Evolutionary conservation across 805 yeast genomes (phyloP), one percentile per base, ranked within the genome.

Genomic region (Sugiyamaella lignohabitans): DNA sequence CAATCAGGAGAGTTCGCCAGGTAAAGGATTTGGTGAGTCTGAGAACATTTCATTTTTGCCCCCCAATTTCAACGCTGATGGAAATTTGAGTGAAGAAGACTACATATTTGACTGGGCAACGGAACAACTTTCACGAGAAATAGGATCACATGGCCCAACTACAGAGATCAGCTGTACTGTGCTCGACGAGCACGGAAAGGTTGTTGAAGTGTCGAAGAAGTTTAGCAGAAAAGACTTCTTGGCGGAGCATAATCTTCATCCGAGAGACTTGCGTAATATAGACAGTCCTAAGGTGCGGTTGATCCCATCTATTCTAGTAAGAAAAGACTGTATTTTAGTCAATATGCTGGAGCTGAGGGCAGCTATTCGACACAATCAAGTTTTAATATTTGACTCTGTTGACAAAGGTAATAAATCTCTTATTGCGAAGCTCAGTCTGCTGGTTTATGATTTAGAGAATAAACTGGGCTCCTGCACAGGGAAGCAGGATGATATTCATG

Each of bases 231-330:
- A 74, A 59, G 73, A 61, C 61, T 77, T 76, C 67, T 71, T 73
- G 51, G 78, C 67, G 46, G 80, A 84, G 40, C 84, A 87, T 63
- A 77, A 80, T 20, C 62, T 89, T 22, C 87, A 82, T 53, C 95
- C 97, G 1, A 70, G 97, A 65, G 97, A 89, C 63, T 68, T 89
- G 52, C 67, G 97, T 24, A 88, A 86, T 59, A 82, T 89, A 44
- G 96, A 82, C 58, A 70, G 81, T 3, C 72, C 84, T 1, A 69
- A 78, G 34, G 74, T 78, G 35, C 82, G 78, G 56, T 79, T 81
- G 23, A 82, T 79, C 0, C 88, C 88, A 0, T 75, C 78, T 34
- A 78, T 82, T 43, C 76, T 80, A 58, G 79, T 79, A 3, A 63
- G 86, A 46, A 67, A 73, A 3, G 72, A 73, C 45, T 74, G 80